phyloP scores from a whole-genome alignment of 2,329 filamentous ascomycete genomes.

The Rhynchosporium secalis region DNA sequence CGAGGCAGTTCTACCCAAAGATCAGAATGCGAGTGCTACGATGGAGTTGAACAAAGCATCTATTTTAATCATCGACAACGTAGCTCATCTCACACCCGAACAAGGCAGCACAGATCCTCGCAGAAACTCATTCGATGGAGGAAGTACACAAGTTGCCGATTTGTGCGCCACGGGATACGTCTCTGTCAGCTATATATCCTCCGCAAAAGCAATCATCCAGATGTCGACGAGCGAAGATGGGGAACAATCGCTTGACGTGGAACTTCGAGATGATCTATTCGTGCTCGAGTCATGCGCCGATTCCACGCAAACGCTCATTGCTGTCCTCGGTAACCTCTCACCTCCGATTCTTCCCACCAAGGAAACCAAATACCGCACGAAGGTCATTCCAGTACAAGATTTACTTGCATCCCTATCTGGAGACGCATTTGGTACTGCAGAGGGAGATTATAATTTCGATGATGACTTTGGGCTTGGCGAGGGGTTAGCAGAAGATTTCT shows the following conservation, averaged over 20 bases:
- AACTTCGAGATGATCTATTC: constrained; percentile 81
- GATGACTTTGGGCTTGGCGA: constrained; percentile 57
- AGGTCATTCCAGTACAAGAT: constrained; percentile 82
- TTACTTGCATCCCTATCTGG: constrained; percentile 88
- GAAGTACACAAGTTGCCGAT: constrained; percentile 51
- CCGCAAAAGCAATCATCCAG: constrained; percentile 68
- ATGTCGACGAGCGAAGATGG: constrained; percentile 56
- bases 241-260: constrained; percentile 71
- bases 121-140: constrained; percentile 39
- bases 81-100: constrained; percentile 46
- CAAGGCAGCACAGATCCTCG: constrained; percentile 22
- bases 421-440: constrained; percentile 70
- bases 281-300: constrained; percentile 95
- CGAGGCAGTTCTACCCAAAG: constrained; percentile 64
- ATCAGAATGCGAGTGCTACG: constrained; percentile 61
- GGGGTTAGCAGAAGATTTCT: constrained; percentile 49
- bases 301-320: constrained; percentile 89
- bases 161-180: constrained; percentile 73
- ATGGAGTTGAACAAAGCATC: constrained; percentile 78
- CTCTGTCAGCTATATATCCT: constrained; percentile 82
- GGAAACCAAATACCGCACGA: constrained; percentile 81
- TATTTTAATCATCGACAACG: constrained; percentile 79
- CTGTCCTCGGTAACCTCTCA: constrained; percentile 73
- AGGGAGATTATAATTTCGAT: constrained; percentile 63
- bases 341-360: constrained; percentile 83